A percentile compares a stretch with the other conserved stretches of the same genome.
These are phyloP conservation scores for Ampelocalamus luodianensis DNA, from an alignment of 176 grass and related monocot species.

Conservation along the genomic window DNA sequence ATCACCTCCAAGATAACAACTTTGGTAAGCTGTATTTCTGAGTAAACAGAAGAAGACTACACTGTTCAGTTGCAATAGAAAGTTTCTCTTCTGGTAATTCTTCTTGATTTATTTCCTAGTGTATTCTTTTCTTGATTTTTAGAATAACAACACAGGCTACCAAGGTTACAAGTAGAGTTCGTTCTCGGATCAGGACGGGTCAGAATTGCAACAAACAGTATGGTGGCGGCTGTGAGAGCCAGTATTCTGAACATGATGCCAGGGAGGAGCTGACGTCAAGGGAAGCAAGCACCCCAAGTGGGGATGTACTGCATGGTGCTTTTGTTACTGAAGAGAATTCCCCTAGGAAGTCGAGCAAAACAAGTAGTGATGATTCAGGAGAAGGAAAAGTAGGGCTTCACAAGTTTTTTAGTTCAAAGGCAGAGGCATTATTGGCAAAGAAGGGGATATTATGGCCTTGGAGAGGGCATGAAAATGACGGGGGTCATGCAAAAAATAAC, in stretches of 20 bases:
- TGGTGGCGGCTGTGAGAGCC: slow-evolving; percentile 19
- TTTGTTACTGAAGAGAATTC: slow-evolving; percentile 41
- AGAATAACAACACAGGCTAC: slow-evolving; percentile 72
- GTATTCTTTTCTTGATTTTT: slow-evolving; percentile 49
- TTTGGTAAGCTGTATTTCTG: slow-evolving; percentile 60
- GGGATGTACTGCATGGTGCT: slow-evolving; percentile 11
- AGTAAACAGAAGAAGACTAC: slow-evolving; percentile 29
- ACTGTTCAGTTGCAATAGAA: slow-evolving; percentile 22
- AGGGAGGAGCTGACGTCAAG: slow-evolving; percentile 55
- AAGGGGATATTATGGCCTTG: slow-evolving; percentile 79
- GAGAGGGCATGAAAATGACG: slow-evolving; percentile 59
- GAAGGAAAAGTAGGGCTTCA: slow-evolving; percentile 60
- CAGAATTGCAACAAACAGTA: slow-evolving; percentile 41
- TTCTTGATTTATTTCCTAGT: slow-evolving; percentile 43
- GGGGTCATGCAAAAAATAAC: slow-evolving; percentile 46
- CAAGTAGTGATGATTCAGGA: slow-evolving; percentile 58
- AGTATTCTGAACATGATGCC: slow-evolving; percentile 49
- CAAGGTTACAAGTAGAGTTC: slow-evolving; percentile 81
- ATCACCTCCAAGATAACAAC: slow-evolving; percentile 73
- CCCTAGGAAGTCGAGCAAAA: slow-evolving; percentile 38
- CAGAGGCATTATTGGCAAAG: slow-evolving; percentile 62
- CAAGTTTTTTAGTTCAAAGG: slow-evolving; percentile 72
- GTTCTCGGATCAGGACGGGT: slow-evolving; percentile 52
- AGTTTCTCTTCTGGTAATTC: slow-evolving; percentile 22
- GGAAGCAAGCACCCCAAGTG: slow-evolving; percentile 46